Percentiles rank a stretch among this genome's conserved stretches.
Evolutionary conservation across 768 basidiomycete genomes (phyloP).

Genomic region (Pleurotus tuber-regium): DNA sequence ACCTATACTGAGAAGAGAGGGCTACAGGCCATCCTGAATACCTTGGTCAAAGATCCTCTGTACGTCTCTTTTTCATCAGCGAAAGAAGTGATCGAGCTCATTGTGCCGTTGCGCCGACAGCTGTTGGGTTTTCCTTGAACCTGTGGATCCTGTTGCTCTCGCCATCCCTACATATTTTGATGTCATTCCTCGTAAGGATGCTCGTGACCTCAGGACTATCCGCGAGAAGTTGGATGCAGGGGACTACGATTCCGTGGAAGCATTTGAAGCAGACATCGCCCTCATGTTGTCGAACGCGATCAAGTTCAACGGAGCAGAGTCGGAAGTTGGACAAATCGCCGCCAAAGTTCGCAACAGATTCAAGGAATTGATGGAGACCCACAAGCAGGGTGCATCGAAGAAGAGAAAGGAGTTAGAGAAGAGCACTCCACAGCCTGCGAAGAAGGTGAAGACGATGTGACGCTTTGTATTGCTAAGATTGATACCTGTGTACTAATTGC

Average conservation of each 20-base stretch:
- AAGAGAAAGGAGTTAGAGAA: conserved; percentile 77
- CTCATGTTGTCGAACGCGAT: conserved; percentile 89
- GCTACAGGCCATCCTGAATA: conserved; percentile 66
- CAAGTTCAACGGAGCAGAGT: conserved; percentile 81
- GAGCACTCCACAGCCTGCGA: conserved; percentile 56
- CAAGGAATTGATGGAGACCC: conserved; percentile 48
- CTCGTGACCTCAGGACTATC: conserved; percentile 84
- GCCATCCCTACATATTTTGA: conserved; percentile 89
- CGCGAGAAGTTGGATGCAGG: conserved; percentile 77
- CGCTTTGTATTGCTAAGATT: conserved; percentile 15
- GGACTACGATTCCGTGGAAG: conserved; percentile 75
- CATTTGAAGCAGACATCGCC: conserved; percentile 81
- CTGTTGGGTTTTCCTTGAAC: conserved; percentile 75
- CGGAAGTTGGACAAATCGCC: conserved; percentile 72
- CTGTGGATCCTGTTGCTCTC: conserved; percentile 84
- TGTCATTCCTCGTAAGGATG: conserved; percentile 79
- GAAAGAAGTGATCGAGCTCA: background rate
- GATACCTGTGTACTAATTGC: conserved; percentile 5
- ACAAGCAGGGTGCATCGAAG: conserved; percentile 52
- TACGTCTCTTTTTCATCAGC: conserved; percentile 32
- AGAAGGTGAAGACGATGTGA: conserved; percentile 67
- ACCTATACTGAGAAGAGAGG: conserved; percentile 78
- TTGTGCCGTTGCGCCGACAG: conserved; percentile 32
- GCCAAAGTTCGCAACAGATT: conserved; percentile 46
- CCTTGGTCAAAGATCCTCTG: conserved; percentile 67